Conservation (phyloP, 495 filamentous ascomycete species). For the Podospora comata region DNA sequence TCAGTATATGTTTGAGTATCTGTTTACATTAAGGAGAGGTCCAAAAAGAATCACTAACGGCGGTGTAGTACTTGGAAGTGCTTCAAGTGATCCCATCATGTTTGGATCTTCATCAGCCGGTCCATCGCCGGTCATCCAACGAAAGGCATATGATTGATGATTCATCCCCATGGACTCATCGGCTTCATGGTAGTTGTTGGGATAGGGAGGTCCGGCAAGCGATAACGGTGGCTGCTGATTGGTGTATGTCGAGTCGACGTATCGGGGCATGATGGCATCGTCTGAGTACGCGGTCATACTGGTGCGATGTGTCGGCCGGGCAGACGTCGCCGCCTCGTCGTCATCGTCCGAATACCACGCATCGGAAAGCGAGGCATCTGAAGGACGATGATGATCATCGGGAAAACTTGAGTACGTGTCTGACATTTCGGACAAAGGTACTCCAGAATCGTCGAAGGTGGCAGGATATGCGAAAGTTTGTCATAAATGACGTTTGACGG, state of each 20-base stretch:
- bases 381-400: neutral
- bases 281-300: neutral
- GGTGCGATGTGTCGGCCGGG: neutral
- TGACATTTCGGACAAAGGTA: neutral
- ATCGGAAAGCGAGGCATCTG: neutral
- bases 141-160: neutral
- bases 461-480: neutral
- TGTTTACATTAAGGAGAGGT: neutral
- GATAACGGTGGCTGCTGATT: too few species aligned
- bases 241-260: too few species aligned
- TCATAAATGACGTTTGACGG: neutral
- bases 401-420: neutral
- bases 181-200: neutral
- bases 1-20: neutral
- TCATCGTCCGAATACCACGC: neutral
- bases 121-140: neutral
- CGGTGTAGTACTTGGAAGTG: neutral
- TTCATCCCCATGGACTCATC: neutral
- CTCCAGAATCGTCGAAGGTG: too few species aligned
- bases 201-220: neutral
- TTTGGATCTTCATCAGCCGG: neutral
- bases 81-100: neutral
- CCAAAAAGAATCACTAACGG: neutral
- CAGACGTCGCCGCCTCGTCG: neutral
- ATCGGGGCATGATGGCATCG: neutral